These are phyloP conservation scores for Tuber melanosporum DNA, from an alignment of 495 filamentous ascomycete species.

Conservation along the genomic window DNA sequence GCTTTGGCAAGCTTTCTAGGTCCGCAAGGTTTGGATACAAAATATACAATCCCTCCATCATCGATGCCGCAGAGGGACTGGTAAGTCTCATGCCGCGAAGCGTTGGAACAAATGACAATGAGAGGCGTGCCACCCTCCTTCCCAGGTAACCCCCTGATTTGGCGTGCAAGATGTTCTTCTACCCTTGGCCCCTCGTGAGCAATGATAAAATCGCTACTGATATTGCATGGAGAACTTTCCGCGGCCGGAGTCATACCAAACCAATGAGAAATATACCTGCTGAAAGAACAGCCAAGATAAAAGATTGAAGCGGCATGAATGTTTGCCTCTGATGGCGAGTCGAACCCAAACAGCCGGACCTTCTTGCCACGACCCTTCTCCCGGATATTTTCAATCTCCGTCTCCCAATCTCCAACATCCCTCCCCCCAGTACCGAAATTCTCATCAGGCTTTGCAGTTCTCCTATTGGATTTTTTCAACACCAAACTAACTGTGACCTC, in stretches of 20 bases:
- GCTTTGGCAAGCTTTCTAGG: slow-evolving; percentile 61
- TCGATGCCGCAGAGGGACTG: slow-evolving; percentile 19
- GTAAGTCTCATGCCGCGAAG: slow-evolving; percentile 33
- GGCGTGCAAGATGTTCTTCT: slow-evolving; percentile 31
- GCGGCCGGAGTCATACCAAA: slow-evolving; percentile 42
- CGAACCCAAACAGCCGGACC: slow-evolving; percentile 43
- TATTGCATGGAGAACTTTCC: slow-evolving; percentile 7
- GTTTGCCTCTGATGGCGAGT: slow-evolving; percentile 22
- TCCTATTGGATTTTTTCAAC: slow-evolving; percentile 18
- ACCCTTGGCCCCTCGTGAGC: slow-evolving; percentile 28
- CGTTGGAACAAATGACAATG: slow-evolving; percentile 36
- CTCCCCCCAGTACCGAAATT: neutral
- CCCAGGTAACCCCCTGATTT: slow-evolving; percentile 18
- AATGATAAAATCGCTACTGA: slow-evolving; percentile 28
- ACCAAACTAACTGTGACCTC: slow-evolving; percentile 50
- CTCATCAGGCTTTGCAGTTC: neutral
- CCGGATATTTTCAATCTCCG: slow-evolving; percentile 29
- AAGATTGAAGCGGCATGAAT: slow-evolving; percentile 40
- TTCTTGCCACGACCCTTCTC: slow-evolving; percentile 35
- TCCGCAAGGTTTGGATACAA: slow-evolving; percentile 53
- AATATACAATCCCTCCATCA: slow-evolving; percentile 22
- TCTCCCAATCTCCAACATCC: slow-evolving; percentile 13
- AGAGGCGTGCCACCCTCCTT: slow-evolving; percentile 22
- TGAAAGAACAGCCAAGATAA: slow-evolving; percentile 41
- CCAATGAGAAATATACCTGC: slow-evolving; percentile 42